Base-by-base conservation (phyloP, 2,329 filamentous ascomycete genomes). In the Microcera coccophila region DNA sequence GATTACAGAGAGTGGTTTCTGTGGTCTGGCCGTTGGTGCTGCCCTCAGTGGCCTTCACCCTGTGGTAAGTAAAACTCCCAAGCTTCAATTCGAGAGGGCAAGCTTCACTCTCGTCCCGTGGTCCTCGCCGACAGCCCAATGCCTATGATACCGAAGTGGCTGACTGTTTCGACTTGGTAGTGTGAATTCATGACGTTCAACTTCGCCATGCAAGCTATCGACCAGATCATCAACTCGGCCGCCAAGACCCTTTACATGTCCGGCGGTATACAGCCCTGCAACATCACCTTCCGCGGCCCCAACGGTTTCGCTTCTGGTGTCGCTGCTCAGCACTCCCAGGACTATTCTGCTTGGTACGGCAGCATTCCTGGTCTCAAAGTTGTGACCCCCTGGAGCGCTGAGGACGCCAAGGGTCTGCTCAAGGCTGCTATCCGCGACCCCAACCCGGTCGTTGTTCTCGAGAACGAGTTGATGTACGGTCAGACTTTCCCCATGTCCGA, bases 161-260 rank as follows among this genome's bases (percentile, higher is more conserved):
- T 32, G 29, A 32, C 29, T 32, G 29, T 10, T 26, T 31, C 15
- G 18, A 1, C 12, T 14, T 20, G 4, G 49, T 55, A 93, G 88
- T 93, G 87, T 81, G 93, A 98, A 76, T 98, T 98, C 80, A 98
- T 98, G 93, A 98, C 93, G 63, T 97, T 95, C 83, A 98, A 98
- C 82, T 97, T 97, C 68, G 91, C 93, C 70, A 98, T 98, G 93
- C 93, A 98, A 76, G 89, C 93, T 67, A 98, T 98, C 71, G 93
- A 98, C 70, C 93, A 98, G 71, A 88, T 98, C 67, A 90, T 98
- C 82, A 98, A 98, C 83, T 97, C 91, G 38, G 93, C 79, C 59
- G 93, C 90, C 65, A 98, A 98, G 81, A 98, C 93, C 44, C 91
- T 98, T 65, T 98, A 98, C 79, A 98, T 98, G 93, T 97, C 93